phyloP scores from a whole-genome alignment of 2,329 filamentous ascomycete genomes.

The Geosmithia morbida region DNA sequence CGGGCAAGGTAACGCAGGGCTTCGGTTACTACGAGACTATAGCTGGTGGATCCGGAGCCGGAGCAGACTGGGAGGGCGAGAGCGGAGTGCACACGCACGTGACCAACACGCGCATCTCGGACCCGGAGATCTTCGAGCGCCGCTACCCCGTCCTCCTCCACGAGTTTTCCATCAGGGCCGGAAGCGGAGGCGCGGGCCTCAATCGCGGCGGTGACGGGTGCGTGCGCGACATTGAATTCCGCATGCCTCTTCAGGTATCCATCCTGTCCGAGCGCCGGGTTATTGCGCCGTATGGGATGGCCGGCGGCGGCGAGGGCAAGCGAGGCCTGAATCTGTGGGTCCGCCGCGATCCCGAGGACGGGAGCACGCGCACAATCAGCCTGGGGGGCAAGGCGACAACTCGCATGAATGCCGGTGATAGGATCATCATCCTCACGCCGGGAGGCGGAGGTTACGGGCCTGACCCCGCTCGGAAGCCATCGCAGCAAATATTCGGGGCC shows the following conservation, averaged over 20 bases:
- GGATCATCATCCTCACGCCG: conserved; percentile 11
- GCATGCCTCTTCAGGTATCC: conserved; percentile 56
- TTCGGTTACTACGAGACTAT: conserved; percentile 82
- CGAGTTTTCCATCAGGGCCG: conserved; percentile 48
- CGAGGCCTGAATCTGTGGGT: conserved; percentile 41
- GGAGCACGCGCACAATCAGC: conserved; percentile 15
- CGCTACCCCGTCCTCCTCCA: conserved; percentile 40
- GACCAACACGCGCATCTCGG: conserved; percentile 71
- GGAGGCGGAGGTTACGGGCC: conserved; percentile 12
- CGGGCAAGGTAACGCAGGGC: conserved; percentile 22
- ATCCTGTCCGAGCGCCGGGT: conserved; percentile 63
- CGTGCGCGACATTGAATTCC: conserved; percentile 61
- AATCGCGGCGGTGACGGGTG: conserved; percentile 59
- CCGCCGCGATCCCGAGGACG: conserved; percentile 18
- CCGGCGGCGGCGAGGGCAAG: conserved; percentile 50
- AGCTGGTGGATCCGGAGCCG: conserved; percentile 58
- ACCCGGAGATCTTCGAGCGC: conserved; percentile 64
- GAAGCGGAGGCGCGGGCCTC: conserved; percentile 47
- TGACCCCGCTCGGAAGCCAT: not conserved
- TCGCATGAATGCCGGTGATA: conserved; percentile 8
- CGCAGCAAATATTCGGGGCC: not conserved
- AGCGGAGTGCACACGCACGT: conserved; percentile 65
- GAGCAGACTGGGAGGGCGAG: conserved; percentile 58
- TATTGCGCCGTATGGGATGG: conserved; percentile 57
- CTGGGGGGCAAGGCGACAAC: conserved; percentile 9